Conservation (phyloP, 148 eudicot genomes). For the Dianthus caryophyllus region DNA sequence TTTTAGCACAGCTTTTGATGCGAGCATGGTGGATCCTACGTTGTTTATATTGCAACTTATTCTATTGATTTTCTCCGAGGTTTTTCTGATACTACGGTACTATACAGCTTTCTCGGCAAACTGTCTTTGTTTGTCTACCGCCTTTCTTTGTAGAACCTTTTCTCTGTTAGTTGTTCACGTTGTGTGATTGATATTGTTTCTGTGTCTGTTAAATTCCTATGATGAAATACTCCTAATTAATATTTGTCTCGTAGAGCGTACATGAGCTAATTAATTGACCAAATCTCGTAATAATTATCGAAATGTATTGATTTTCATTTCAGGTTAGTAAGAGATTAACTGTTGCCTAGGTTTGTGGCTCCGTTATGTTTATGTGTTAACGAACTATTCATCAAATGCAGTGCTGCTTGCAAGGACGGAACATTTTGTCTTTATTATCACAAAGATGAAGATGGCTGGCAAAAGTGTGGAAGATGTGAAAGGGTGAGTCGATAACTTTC, state of each 20-base stretch:
- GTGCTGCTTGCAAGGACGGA: slow-evolving; percentile 13
- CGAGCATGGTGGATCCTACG: not conserved
- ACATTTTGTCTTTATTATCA: slow-evolving; percentile 17
- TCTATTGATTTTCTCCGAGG: not conserved
- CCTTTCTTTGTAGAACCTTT: not conserved
- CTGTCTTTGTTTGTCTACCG: not conserved
- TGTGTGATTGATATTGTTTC: not conserved
- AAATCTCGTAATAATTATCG: not conserved
- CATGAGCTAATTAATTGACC: no score
- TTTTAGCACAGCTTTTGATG: not conserved
- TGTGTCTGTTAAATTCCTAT: not conserved
- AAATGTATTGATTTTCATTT: not conserved
- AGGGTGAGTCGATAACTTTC: slow-evolving; percentile 10
- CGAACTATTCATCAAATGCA: slow-evolving; percentile 9
- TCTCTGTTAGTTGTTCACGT: not conserved
- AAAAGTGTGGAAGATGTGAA: slow-evolving; percentile 16
- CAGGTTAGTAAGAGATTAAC: not conserved
- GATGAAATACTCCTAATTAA: not conserved
- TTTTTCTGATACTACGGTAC: no score
- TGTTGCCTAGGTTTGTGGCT: not conserved
- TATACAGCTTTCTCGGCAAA: no score
- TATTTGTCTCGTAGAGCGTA: no score
- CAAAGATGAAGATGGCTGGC: slow-evolving; percentile 20
- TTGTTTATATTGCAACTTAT: not conserved
- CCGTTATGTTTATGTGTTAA: slow-evolving; percentile 2